These are phyloP conservation scores for Schwanniomyces etchellsii DNA, from an alignment of 1,139 yeast species.

Conservation along the genomic window DNA sequence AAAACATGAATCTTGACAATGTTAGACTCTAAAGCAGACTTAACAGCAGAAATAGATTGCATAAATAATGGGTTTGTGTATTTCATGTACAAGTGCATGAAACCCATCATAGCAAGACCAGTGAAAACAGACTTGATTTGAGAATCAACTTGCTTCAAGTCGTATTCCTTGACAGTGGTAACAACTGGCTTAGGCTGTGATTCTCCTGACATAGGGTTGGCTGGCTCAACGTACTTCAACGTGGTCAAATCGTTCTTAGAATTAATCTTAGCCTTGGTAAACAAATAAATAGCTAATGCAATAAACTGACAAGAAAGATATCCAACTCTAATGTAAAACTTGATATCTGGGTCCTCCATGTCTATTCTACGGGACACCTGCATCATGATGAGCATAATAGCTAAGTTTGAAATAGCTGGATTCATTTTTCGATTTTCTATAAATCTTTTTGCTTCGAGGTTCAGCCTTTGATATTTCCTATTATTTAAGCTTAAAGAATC, in stretches of 20 bases:
- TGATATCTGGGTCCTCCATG: slow-evolving; percentile 75
- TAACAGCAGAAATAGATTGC: slow-evolving; percentile 89
- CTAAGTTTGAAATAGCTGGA: slow-evolving; percentile 83
- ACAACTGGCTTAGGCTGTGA: slow-evolving; percentile 69
- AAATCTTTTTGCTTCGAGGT: too few relatives aligned
- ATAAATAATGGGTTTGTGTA: slow-evolving; percentile 95
- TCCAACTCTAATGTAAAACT: slow-evolving; percentile 71
- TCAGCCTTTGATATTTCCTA: too few relatives aligned
- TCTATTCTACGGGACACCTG: slow-evolving; percentile 88
- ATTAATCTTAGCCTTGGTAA: slow-evolving; percentile 55
- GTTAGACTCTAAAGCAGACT: slow-evolving; percentile 86
- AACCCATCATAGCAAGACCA: slow-evolving; percentile 95
- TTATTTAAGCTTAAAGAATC: too few relatives aligned
- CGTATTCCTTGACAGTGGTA: slow-evolving; percentile 93
- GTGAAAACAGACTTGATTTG: slow-evolving; percentile 82
- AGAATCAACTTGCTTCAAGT: slow-evolving; percentile 73
- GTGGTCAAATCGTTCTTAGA: slow-evolving; percentile 89
- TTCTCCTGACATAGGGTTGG: slow-evolving; percentile 74
- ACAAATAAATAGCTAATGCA: slow-evolving; percentile 62
- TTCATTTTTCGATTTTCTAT: slow-evolving; percentile 59
- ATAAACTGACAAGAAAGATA: slow-evolving; percentile 64
- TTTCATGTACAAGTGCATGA: slow-evolving; percentile 97
- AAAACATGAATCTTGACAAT: slow-evolving; percentile 88
- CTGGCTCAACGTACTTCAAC: slow-evolving; percentile 83
- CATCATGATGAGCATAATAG: slow-evolving; percentile 94